Base-by-base conservation (phyloP, 108 stramenopile species). In the Pseudonitzschia multistriata region DNA sequence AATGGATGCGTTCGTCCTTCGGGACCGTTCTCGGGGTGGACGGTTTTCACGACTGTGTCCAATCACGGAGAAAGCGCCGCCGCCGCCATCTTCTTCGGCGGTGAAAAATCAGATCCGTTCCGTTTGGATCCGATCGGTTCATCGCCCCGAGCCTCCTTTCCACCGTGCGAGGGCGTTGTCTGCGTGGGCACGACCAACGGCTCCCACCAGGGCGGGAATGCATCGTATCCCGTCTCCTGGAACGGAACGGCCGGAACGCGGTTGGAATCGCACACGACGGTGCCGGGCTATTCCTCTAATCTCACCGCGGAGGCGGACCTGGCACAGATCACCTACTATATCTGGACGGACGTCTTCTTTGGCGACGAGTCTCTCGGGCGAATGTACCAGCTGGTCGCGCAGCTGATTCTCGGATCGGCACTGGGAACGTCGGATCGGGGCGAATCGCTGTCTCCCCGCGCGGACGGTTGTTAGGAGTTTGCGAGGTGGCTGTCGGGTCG, bases 341-440 rank as follows among this genome's bases (percentile, higher is more conserved):
- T 71, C n/a, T 71, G 70, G 70, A 71, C 70, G 17, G 70, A 71
- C 29, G 42, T 71, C 24, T 71, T 71, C 24, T 71, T 71, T 71
- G 70, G 70, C 19, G 70, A 61, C 50, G 61, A 30, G 7, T 40
- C 45, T 25, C 29, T 71, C 14, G 70, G 70, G 5, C 5, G 70
- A 27, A 71, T 71, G 70, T 62, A 71, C 50, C 70, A 71, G 29
- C 49, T 71, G 5, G 70, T 71, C 29, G 60, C 70, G 14, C 70
- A 71, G 39, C 59, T 71, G 47, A 35, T 71, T n/a, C 40, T 62
- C 11, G 70, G 70, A 17, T 22, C 15, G 4, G 70, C 36, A 19
- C 39, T 71, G 14, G 70, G 39, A 24, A 45, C 64, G 7, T 22
- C 42, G 8, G n/a, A n/a, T n/a, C n/a, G n/a, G n/a, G n/a, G n/a